Base-by-base conservation (phyloP, 164 flowering plant genomes). In the Santalum album region DNA sequence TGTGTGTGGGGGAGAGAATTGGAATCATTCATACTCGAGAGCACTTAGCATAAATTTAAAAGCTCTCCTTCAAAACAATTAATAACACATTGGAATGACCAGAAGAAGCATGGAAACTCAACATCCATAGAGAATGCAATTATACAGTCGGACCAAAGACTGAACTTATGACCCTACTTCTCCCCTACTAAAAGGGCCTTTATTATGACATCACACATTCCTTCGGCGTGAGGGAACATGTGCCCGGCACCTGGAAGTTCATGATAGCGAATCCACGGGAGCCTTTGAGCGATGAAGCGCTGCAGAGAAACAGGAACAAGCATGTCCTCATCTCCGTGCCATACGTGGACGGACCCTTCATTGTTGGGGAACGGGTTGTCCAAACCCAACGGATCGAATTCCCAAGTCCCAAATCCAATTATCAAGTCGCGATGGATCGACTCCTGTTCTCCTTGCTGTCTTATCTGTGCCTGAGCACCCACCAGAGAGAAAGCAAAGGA, bases 271-370 rank as follows among this genome's bases (percentile, higher is more conserved):
- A 84, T 72, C 90, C 90, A 86, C 1, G 90, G 83, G 26, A 80
- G 83, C 56, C 56, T 65, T 48, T 70, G 61, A 0, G 78, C 79
- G 24, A 82, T 72, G 62, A 65, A 76, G 36, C 79, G 82, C 45
- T 78, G 84, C 55, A 78, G 56, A 5, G 48, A 18, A 49, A 61
- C 63, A 15, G 84, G 85, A 47, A 86, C 85, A 6, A 84, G 29
- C 24, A 34, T 1, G 48, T 86, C 95, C 24, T 81, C 88, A 53
- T 71, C 76, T 7, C 95, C 90, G 2, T 86, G 95, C 95, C 95
- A 86, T 14, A 86, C 22, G 57, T 86, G 88, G 46, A 87, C 86
- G 2, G 82, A 72, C 18, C 85, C 83, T 58, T 78, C 80, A 54
- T 68, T 74, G 54, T 69, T 55, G 0, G 83, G 79, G 56, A 81